Base-by-base conservation (phyloP, 2,329 filamentous ascomycete species). In the Parasarocladium wereldwijsianum region DNA sequence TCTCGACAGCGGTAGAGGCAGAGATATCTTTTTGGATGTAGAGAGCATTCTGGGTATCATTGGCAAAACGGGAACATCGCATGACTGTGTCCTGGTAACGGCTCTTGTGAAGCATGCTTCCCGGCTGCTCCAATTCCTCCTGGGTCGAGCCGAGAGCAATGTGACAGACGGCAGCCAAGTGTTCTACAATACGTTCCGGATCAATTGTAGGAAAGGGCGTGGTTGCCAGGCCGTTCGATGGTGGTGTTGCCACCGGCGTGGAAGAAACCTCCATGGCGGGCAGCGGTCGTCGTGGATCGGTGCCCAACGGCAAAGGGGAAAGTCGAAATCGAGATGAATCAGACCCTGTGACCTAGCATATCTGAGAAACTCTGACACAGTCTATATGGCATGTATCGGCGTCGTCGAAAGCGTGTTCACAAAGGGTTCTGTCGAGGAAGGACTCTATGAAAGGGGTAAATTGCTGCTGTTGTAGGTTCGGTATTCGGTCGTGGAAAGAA, bases 1-100 rank as follows among this genome's bases (percentile, higher is more conserved):
- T 64, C 33, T 66, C 58, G 23, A 60, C 46, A 32, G 65, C 52
- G 28, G 67, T 61, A 9, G 63, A 62, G 38, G 65, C 60, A 31
- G 68, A 57, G 39, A 76, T 50, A 48, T 87, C 83, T 57, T 94
- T 93, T 50, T 90, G 80, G 38, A 94, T 77, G 56, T 96, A 96
- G 38, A 98, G 63, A 32, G 80, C 84, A 38, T 78, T 75, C 57
- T 93, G 84, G 34, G 79, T 67, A 55, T 98, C 92, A 37, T 76
- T 74, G 34, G 85, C 85, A 55, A 96, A 96, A 44, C 86, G 78
- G 41, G 75, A 74, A 55, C 87, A 94, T 59, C 84, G 72, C 49
- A 85, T 76, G 33, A 93, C 59, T 6, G 90, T 94, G 44, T 96
- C 87, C 32, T 66, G 59, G 41, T 83, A 70, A 41, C 67, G 71